Conservation (phyloP, 2,329 filamentous ascomycete genomes). For the Ophiostoma piceae region DNA sequence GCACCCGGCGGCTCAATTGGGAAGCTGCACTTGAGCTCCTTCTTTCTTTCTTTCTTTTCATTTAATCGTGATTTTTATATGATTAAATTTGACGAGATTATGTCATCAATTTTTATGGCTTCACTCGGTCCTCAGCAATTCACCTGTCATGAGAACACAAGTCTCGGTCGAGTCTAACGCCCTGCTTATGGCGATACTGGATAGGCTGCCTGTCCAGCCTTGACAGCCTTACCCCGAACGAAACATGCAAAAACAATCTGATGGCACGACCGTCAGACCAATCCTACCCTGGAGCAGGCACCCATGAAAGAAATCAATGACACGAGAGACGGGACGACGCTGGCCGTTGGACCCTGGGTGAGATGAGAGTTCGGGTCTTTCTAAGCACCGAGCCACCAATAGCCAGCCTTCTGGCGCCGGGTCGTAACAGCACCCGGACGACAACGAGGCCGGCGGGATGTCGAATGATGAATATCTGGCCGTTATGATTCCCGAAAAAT, state of each 20-base stretch:
- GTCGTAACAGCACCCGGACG: background rate
- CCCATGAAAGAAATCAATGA: background rate
- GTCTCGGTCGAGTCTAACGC: background rate
- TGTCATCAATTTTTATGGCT: background rate
- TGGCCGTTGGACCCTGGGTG: background rate
- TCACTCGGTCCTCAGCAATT: background rate
- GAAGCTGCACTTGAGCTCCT: background rate
- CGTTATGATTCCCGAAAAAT: background rate
- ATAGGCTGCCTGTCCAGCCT: background rate
- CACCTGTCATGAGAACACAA: background rate
- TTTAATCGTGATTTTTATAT: background rate
- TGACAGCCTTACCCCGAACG: background rate
- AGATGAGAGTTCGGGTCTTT: background rate
- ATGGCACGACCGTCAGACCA: background rate
- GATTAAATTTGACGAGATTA: background rate
- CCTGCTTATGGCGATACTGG: background rate
- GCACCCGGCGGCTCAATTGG: background rate
- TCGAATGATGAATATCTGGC: background rate
- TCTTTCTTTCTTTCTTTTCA: conserved; percentile 20
- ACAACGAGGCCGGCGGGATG: background rate
- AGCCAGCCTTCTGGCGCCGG: background rate
- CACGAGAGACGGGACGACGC: background rate
- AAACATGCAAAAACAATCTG: background rate
- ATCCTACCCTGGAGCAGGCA: background rate
- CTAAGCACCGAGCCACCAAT: background rate